Evolutionary conservation across 345 rosid species (phyloP), one percentile per base, ranked within the genome.

Genomic region (Populus davidiana): DNA sequence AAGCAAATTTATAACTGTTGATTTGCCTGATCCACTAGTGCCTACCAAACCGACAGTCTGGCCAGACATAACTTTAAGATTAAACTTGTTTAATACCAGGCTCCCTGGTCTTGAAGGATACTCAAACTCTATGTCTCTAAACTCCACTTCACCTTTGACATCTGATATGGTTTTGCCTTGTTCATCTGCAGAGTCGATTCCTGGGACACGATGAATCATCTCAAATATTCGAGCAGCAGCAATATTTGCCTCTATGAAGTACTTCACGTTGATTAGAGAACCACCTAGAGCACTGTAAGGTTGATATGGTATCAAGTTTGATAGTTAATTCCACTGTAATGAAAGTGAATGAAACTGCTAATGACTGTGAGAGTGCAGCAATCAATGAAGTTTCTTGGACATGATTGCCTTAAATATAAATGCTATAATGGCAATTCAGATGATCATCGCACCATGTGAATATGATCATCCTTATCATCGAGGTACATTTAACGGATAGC

Each of bases 1-100:
- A 0, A 87, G 85, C 85, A 90, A 81, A 50, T 88, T 80, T 39
- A 90, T 81, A 27, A 86, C 56, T 2, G 91, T 87, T 43, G 93
- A 90, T 80, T 90, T 87, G 69, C 90, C 90, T 0, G 89, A 90
- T 56, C 92, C 91, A 49, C 91, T 89, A 18, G 85, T 80, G 71
- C 94, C 90, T 29, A 88, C 90, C 59, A 90, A 87, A 17, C 89
- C 91, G 13, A 86, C 84, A 4, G 81, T 85, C 75, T 69, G 83
- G 41, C 92, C 88, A 2, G 88, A 84, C 29, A 29, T 66, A 39
- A 89, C 83, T 80, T 71, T 81, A 38, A 90, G 89, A 81, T 81
- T 81, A 75, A 90, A 82, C 38, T 86, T 75, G 11, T 75, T 79
- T 38, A 89, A 82, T 50, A 87, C 70, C 18, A 56, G 82, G 41